These are phyloP conservation scores for Lichtheimia ramosa DNA, from an alignment of 371 early-diverging fungal species.

Conservation along the genomic window DNA sequence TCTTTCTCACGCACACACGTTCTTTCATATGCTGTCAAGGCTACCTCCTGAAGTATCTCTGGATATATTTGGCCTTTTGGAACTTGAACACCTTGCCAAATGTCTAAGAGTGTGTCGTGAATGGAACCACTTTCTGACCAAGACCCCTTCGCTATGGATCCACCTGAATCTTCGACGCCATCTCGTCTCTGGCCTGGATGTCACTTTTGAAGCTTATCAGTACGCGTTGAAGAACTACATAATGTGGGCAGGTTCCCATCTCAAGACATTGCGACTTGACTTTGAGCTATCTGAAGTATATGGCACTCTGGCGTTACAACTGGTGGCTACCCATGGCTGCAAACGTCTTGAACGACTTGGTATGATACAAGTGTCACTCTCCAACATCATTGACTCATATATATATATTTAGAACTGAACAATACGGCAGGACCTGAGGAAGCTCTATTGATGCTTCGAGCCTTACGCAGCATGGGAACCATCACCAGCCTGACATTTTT, in stretches of 20 bases:
- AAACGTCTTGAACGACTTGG: conserved; percentile 3
- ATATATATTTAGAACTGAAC: background rate
- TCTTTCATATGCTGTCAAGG: background rate
- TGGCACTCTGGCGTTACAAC: conserved; percentile 7
- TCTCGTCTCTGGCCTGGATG: background rate
- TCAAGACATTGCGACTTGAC: conserved; percentile 1
- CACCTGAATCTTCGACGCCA: background rate
- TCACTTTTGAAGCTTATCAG: background rate
- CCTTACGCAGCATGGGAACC: background rate
- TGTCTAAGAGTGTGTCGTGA: conserved; percentile 8
- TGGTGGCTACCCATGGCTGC: conserved; percentile 2
- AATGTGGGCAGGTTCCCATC: conserved; percentile 3
- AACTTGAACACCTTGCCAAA: conserved; percentile 1
- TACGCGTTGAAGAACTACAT: background rate
- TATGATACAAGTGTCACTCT: background rate
- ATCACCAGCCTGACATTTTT: conserved; percentile 4
- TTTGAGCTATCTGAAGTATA: conserved; percentile 6
- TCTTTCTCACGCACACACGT: too few relatives aligned
- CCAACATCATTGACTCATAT: too few relatives aligned
- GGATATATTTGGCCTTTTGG: conserved; percentile 5
- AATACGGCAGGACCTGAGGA: conserved; percentile 11
- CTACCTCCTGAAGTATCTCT: conserved; percentile 3
- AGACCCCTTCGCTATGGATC: conserved; percentile 3
- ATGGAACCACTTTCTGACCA: conserved; percentile 3
- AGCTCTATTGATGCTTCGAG: background rate